phyloP scores from a whole-genome alignment of 176 grass and related monocot species.

The Cenchrus fungigraminus region DNA sequence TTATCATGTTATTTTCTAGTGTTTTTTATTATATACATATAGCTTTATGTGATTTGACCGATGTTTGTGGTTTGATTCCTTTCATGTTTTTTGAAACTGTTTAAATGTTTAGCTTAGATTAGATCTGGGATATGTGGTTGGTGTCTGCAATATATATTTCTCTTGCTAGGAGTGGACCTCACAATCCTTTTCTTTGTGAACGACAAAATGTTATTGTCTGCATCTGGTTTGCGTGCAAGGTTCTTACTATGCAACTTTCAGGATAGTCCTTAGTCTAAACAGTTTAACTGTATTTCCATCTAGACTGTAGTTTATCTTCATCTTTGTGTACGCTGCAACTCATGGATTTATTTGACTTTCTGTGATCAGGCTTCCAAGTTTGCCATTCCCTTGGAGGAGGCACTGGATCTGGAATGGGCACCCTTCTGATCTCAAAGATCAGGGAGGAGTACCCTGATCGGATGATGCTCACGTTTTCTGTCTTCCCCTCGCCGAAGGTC shows the following conservation, averaged over 20 bases:
- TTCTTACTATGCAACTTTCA: neutral
- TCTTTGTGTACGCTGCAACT: neutral
- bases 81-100: neutral
- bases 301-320: neutral
- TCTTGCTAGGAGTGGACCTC: neutral
- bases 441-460: constrained; percentile 87
- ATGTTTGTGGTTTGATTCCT: neutral
- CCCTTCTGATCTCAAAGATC: constrained; percentile 92
- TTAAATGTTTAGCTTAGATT: neutral
- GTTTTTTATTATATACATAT: neutral
- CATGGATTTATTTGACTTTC: neutral
- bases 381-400: constrained; percentile 91
- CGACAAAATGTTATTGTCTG: neutral
- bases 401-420: constrained; percentile 89
- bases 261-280: neutral
- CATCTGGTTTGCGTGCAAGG: neutral
- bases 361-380: constrained; percentile 77
- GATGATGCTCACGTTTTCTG: constrained; percentile 95
- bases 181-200: neutral
- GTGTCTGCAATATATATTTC: neutral
- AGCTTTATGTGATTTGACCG: neutral
- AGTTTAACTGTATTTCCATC: neutral
- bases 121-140: neutral
- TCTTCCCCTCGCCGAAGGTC: constrained; percentile 88
- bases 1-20: too few relatives aligned